Evolutionary conservation across 2,329 filamentous ascomycete species (phyloP).

Genomic region (Rhinocladiella similis): DNA sequence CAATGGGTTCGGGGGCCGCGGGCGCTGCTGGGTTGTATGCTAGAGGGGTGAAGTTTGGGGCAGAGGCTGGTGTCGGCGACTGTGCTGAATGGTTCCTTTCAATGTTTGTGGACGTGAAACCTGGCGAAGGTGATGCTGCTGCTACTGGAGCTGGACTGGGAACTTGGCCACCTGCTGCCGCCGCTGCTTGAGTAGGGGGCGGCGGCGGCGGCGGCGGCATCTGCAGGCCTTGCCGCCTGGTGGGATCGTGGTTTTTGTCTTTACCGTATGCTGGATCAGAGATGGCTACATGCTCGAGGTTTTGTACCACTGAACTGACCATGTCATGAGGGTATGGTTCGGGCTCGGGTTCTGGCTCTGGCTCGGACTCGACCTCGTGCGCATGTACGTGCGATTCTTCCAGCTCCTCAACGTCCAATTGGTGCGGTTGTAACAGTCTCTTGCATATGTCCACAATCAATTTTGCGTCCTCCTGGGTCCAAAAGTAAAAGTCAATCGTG

Average conservation of each 20-base stretch:
- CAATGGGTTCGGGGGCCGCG: constrained; percentile 64
- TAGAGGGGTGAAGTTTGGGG: constrained; percentile 47
- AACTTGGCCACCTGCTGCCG: neutral
- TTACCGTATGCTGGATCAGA: constrained; percentile 51
- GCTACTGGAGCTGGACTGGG: constrained; percentile 2
- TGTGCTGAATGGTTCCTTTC: constrained; percentile 10
- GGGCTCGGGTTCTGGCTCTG: constrained; percentile 29
- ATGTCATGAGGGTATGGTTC: constrained; percentile 15
- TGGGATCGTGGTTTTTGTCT: constrained; percentile 38
- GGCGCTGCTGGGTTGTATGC: constrained; percentile 68
- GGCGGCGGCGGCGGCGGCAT: constrained; percentile 27
- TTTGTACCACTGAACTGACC: constrained; percentile 62
- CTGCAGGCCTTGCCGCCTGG: constrained; percentile 28
- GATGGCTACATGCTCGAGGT: constrained; percentile 63
- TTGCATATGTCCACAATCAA: constrained; percentile 52
- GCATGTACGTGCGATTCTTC: constrained; percentile 32
- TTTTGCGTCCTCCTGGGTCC: constrained; percentile 59
- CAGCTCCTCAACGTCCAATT: constrained; percentile 53
- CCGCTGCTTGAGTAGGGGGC: neutral
- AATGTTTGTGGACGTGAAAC: constrained; percentile 8
- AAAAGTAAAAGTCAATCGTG: constrained; percentile 64
- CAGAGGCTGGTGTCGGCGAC: neutral
- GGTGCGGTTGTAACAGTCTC: constrained; percentile 37
- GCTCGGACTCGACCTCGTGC: neutral
- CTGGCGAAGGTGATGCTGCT: constrained; percentile 17